Percentiles rank a stretch among this genome's conserved stretches.
phyloP scores from a whole-genome alignment of 1,284 basidiomycete species.

The Sparassis latifolia region DNA sequence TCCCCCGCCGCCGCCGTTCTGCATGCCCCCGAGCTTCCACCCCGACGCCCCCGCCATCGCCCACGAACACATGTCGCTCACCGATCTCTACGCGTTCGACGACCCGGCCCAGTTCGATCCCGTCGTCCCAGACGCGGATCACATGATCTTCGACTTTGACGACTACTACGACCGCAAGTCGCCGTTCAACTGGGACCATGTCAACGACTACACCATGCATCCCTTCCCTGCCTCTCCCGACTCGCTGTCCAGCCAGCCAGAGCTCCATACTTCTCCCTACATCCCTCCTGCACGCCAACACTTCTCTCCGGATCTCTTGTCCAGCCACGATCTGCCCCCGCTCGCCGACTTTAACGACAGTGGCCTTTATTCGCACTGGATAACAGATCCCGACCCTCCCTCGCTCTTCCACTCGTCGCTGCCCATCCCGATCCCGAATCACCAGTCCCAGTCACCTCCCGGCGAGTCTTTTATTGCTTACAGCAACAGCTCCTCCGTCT shows the following conservation, averaged over 20 bases:
- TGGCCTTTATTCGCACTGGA: conserved; percentile 45
- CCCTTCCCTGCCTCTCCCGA: conserved; percentile 28
- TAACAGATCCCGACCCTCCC: conserved; percentile 49
- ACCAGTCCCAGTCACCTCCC: conserved; percentile 31
- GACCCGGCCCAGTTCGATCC: conserved; percentile 34
- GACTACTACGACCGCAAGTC: conserved; percentile 33
- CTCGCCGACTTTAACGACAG: conserved; percentile 35
- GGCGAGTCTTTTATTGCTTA: conserved; percentile 20
- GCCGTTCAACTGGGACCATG: conserved; percentile 37
- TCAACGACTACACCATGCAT: conserved; percentile 14
- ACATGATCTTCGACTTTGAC: conserved; percentile 67
- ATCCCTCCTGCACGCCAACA: conserved; percentile 16
- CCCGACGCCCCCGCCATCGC: conserved; percentile 22
- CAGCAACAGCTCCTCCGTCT: conserved; percentile 31
- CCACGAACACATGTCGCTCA: conserved; percentile 33
- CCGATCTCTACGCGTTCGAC: conserved; percentile 37
- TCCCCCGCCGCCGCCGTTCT: conserved; percentile 20
- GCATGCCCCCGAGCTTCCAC: conserved; percentile 26
- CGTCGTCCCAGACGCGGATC: conserved; percentile 30
- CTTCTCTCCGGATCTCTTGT: conserved; percentile 16
- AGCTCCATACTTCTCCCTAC: conserved; percentile 15
- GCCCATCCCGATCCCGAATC: conserved; percentile 56
- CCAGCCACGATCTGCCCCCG: conserved; percentile 24
- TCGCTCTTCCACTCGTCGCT: conserved; percentile 31
- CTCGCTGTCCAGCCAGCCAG: conserved; percentile 25